phyloP scores from a whole-genome alignment of 257 asterid genomes.

The Ophiorrhiza pumila region DNA sequence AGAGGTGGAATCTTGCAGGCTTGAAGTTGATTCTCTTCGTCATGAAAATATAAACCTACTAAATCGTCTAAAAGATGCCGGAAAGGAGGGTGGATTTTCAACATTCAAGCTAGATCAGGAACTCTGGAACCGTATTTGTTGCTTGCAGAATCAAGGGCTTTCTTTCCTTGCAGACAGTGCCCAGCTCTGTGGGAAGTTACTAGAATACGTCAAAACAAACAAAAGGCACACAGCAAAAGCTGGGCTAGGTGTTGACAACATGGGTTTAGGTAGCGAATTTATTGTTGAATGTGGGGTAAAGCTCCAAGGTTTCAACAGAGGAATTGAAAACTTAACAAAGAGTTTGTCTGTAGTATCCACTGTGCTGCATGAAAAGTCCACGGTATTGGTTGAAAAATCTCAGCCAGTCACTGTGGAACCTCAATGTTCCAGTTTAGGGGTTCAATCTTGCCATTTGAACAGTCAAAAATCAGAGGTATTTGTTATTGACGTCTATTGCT shows the following conservation, averaged over 20 bases:
- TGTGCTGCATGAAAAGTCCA: slow-evolving; percentile 52
- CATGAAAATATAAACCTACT: slow-evolving; percentile 78
- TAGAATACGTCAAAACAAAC: slow-evolving; percentile 54
- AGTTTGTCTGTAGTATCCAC: slow-evolving; percentile 48
- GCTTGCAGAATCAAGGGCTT: slow-evolving; percentile 74
- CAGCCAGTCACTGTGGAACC: slow-evolving; percentile 23
- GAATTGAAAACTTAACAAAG: slow-evolving; percentile 56
- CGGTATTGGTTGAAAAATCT: slow-evolving; percentile 35
- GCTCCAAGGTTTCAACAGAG: slow-evolving; percentile 80
- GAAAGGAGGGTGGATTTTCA: slow-evolving; percentile 62
- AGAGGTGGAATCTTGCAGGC: slow-evolving; percentile 73
- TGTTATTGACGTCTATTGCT: not conserved
- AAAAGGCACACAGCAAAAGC: slow-evolving; percentile 31
- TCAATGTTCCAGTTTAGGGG: slow-evolving; percentile 23
- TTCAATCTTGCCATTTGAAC: slow-evolving; percentile 28
- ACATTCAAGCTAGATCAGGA: slow-evolving; percentile 81
- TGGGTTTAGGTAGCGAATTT: slow-evolving; percentile 52
- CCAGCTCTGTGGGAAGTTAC: slow-evolving; percentile 66
- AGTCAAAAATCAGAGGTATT: slow-evolving; percentile 58
- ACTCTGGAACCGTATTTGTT: slow-evolving; percentile 59
- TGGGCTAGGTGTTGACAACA: slow-evolving; percentile 23
- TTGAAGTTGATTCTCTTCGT: slow-evolving; percentile 76
- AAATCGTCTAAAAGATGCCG: slow-evolving; percentile 61
- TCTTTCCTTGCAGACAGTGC: slow-evolving; percentile 63
- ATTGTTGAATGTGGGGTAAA: slow-evolving; percentile 82